Percentiles rank a stretch among this genome's conserved stretches.
Conservation (phyloP, 2,329 filamentous ascomycete species). For the Penicillium decumbens region DNA sequence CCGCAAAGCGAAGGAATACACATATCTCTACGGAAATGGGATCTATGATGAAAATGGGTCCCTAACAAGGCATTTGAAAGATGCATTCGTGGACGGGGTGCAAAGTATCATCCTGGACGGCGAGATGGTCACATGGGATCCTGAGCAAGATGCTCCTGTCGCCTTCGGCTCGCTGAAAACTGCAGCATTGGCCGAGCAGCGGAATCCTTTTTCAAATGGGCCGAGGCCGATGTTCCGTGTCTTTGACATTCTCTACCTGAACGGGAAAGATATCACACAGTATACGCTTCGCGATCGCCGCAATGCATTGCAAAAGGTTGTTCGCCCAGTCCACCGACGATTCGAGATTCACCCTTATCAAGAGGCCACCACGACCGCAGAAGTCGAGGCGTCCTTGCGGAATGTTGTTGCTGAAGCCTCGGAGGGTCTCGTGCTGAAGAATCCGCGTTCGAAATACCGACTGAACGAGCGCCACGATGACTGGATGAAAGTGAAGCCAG, state of each 20-base stretch:
- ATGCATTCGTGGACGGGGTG: conserved; percentile 72
- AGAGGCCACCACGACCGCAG: conserved; percentile 60
- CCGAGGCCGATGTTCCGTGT: conserved; percentile 75
- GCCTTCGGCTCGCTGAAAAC: conserved; percentile 92
- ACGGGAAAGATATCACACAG: conserved; percentile 70
- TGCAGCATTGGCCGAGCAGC: conserved; percentile 73
- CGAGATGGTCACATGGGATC: conserved; percentile 99
- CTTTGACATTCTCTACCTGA: conserved; percentile 88
- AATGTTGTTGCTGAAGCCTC: conserved; percentile 80
- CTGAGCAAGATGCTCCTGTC: conserved; percentile 74
- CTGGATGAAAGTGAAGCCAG: conserved; percentile 98
- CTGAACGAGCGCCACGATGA: conserved; percentile 89
- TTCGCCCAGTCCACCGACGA: conserved; percentile 66
- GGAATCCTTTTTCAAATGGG: conserved; percentile 62
- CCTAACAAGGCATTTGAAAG: conserved; percentile 71
- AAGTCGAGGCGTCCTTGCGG: conserved; percentile 74
- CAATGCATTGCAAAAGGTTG: conserved; percentile 65
- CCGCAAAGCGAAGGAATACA: conserved; percentile 92
- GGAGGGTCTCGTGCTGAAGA: conserved; percentile 90
- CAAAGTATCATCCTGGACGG: conserved; percentile 88
- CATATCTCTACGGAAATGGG: conserved; percentile 80
- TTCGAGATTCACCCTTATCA: conserved; percentile 76
- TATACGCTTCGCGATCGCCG: conserved; percentile 80
- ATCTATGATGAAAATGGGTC: conserved; percentile 70
- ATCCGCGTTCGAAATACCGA: conserved; percentile 78